Conservation (phyloP, 257 asterid genomes). For the Solanum sparsipilum region DNA sequence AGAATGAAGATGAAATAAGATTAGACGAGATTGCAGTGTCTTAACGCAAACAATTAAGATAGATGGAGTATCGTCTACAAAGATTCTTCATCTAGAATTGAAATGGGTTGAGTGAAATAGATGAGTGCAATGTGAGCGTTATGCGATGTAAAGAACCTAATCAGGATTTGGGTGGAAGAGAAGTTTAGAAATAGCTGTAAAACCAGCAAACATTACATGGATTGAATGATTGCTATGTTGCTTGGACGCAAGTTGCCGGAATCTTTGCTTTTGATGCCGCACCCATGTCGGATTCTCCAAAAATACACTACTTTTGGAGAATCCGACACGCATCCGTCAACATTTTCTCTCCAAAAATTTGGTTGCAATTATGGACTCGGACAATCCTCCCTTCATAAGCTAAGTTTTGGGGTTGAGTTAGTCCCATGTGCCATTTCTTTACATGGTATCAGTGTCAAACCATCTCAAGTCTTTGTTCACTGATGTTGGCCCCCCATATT, state of each 20-base stretch:
- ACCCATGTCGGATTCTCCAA: too few species aligned
- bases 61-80: background rate
- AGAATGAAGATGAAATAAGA: background rate
- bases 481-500: background rate
- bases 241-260: too few species aligned
- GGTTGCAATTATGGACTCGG: background rate
- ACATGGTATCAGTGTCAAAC: background rate
- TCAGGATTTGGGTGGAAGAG: background rate
- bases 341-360: background rate
- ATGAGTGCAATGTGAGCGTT: background rate
- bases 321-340: too few species aligned
- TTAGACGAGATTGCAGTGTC: background rate
- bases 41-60: background rate
- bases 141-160: background rate
- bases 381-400: background rate
- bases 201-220: background rate
- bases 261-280: too few species aligned
- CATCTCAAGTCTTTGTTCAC: background rate
- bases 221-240: background rate
- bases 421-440: background rate
- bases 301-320: too few species aligned
- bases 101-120: background rate
- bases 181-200: background rate
- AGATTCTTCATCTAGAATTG: background rate
- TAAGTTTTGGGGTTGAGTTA: background rate